These are phyloP conservation scores for Tricladium varicosporioides DNA, from an alignment of 2,329 filamentous ascomycete genomes.

Conservation along the genomic window DNA sequence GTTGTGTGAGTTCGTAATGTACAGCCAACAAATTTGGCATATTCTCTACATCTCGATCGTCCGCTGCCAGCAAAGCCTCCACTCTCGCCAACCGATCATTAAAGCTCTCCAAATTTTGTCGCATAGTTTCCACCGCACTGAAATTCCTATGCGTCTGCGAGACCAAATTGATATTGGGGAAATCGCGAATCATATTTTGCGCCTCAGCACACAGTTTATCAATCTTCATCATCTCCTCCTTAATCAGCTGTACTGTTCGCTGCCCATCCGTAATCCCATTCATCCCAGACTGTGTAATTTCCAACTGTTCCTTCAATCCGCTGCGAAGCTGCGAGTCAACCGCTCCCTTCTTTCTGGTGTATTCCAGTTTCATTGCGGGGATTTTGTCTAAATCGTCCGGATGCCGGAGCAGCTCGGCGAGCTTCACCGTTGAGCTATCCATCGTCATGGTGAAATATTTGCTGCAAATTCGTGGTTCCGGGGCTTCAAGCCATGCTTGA, in stretches of 20 bases:
- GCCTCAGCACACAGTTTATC: slow-evolving; percentile 96
- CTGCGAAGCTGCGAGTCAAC: slow-evolving; percentile 88
- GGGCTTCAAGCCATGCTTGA: slow-evolving; percentile 24
- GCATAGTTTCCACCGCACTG: slow-evolving; percentile 90
- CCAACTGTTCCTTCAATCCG: slow-evolving; percentile 87
- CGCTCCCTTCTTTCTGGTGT: slow-evolving; percentile 87
- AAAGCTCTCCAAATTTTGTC: slow-evolving; percentile 84
- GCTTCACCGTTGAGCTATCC: slow-evolving; percentile 50
- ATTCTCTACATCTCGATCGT: slow-evolving; percentile 81
- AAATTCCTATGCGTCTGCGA: slow-evolving; percentile 97
- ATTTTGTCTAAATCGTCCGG: slow-evolving; percentile 98
- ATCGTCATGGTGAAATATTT: slow-evolving; percentile 29
- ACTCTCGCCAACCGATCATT: slow-evolving; percentile 73
- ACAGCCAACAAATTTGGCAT: slow-evolving; percentile 89
- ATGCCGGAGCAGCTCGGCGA: slow-evolving; percentile 89
- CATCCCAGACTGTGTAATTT: slow-evolving; percentile 93
- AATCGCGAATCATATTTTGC: slow-evolving; percentile 96
- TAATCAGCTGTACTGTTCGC: slow-evolving; percentile 86
- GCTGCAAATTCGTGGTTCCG: slow-evolving; percentile 2
- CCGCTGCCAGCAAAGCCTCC: slow-evolving; percentile 75
- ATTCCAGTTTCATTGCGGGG: slow-evolving; percentile 82
- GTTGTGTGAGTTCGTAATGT: slow-evolving; percentile 87
- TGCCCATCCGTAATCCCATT: slow-evolving; percentile 84
- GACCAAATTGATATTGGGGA: slow-evolving; percentile 86
- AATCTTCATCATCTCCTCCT: slow-evolving; percentile 98